Conservation (phyloP, 2,329 filamentous ascomycete species). For the Fusarium metavorans region DNA sequence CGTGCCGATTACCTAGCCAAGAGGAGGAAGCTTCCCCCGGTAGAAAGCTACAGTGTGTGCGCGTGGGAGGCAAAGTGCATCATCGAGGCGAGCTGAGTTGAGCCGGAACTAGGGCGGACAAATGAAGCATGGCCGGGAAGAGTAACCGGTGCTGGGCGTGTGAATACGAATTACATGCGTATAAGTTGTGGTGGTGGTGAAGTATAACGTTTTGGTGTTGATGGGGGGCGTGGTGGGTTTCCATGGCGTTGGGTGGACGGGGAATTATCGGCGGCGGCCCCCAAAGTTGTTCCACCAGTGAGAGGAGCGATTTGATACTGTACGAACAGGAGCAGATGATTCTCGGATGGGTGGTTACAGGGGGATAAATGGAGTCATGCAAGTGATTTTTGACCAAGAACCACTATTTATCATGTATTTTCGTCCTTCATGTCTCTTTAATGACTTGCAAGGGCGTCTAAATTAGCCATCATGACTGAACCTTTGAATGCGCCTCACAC, state of each 20-base stretch:
- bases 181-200: constrained; percentile 14
- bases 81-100: background rate
- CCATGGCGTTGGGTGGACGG: constrained; percentile 17
- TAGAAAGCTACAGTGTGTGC: constrained; percentile 5
- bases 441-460: background rate
- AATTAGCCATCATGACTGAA: background rate
- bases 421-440: background rate
- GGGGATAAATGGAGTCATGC: background rate
- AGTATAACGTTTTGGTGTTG: constrained; percentile 17
- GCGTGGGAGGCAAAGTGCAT: constrained; percentile 33
- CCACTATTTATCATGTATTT: background rate
- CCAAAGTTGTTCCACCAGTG: constrained; percentile 44
- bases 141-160: constrained; percentile 4
- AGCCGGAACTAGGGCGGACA: background rate
- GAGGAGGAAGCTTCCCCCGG: constrained; percentile 12
- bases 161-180: constrained; percentile 4
- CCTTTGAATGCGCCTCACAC: background rate
- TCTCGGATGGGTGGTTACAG: background rate
- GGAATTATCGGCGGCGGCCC: constrained; percentile 27
- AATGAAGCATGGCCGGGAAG: constrained; percentile 7
- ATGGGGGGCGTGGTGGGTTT: constrained; percentile 4
- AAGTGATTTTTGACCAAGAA: background rate
- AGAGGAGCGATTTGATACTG: constrained; percentile 4
- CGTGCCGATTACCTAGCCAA: constrained; percentile 17
- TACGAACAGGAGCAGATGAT: background rate